Conservation (phyloP, 139 green algal genomes). For the Coccomyxa sp. region DNA sequence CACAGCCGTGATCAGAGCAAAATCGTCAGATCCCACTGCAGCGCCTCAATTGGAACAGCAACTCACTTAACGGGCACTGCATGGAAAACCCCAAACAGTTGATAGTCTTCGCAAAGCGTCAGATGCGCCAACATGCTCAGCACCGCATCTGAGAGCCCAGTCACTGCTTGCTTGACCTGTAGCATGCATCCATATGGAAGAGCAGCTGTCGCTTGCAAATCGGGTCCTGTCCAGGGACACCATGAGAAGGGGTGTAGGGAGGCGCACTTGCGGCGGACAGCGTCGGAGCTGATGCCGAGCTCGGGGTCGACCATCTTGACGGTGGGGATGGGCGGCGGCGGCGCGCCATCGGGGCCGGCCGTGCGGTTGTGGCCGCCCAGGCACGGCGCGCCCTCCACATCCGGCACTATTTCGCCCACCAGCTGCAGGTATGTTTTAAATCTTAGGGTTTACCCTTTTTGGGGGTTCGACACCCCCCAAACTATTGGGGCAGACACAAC, state of each 20-base stretch:
- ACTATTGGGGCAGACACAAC: not conserved
- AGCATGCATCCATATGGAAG: not conserved
- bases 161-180: not conserved
- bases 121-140: too few relatives aligned
- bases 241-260: not conserved
- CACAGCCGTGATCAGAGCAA: not conserved
- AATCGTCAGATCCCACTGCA: not conserved
- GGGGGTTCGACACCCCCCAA: not conserved
- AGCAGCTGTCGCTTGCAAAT: not conserved
- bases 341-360: not conserved
- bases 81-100: too few relatives aligned
- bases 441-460: not conserved
- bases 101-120: too few relatives aligned
- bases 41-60: not conserved
- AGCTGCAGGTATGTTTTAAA: slow-evolving; percentile 9
- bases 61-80: too few relatives aligned
- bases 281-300: not conserved
- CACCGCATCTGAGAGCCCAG: too few relatives aligned
- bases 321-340: not conserved
- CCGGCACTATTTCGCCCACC: slow-evolving; percentile 18
- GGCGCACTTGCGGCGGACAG: not conserved
- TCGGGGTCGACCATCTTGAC: not conserved
- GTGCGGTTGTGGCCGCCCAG: slow-evolving; percentile 15
- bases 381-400: slow-evolving; percentile 13
- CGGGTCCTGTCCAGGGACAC: not conserved